Conservation (phyloP, 352 stramenopile genomes). For the Lagenidium sp. region DNA sequence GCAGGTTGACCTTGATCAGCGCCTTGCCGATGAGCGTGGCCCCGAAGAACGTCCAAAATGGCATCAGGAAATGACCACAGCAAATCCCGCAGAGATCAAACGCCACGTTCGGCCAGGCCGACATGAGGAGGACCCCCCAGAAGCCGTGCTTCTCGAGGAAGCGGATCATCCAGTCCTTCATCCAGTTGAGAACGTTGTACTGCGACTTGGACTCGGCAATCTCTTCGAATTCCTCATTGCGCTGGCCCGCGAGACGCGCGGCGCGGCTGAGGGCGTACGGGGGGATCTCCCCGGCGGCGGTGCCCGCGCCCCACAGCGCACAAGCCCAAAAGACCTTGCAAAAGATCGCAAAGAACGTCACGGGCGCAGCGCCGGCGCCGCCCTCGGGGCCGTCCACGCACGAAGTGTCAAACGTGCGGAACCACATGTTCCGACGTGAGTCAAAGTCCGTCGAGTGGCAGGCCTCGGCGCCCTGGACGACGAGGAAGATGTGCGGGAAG, state of each 20-base stretch:
- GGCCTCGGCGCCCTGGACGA: slow-evolving; percentile 82
- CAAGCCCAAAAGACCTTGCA: slow-evolving; percentile 85
- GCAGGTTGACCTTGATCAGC: slow-evolving; percentile 89
- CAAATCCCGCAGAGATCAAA: slow-evolving; percentile 94
- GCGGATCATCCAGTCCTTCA: slow-evolving; percentile 91
- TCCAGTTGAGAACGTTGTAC: slow-evolving; percentile 85
- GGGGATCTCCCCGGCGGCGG: slow-evolving; percentile 90
- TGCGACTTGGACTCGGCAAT: slow-evolving; percentile 74
- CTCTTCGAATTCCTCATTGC: slow-evolving; percentile 88
- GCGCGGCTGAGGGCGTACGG: slow-evolving; percentile 90
- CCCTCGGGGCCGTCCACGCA: slow-evolving; percentile 21
- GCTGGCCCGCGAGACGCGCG: slow-evolving; percentile 71
- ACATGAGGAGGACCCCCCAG: slow-evolving; percentile 91
- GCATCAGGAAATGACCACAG: slow-evolving; percentile 92
- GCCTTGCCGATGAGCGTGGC: slow-evolving; percentile 92
- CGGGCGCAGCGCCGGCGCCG: slow-evolving; percentile 23
- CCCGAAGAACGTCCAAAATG: slow-evolving; percentile 94
- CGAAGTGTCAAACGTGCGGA: slow-evolving; percentile 70
- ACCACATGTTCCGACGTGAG: slow-evolving; percentile 86
- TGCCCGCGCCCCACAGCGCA: slow-evolving; percentile 91
- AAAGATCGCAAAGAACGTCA: slow-evolving; percentile 85
- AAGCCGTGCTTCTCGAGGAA: slow-evolving; percentile 91
- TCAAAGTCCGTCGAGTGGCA: slow-evolving; percentile 87
- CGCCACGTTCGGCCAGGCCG: slow-evolving; percentile 91
- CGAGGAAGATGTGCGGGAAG: slow-evolving; percentile 93